Percentiles rank a stretch among this genome's conserved stretches.
phyloP scores from a whole-genome alignment of 192 early-diverging fungal genomes.

The Neocallimastix lanati region DNA sequence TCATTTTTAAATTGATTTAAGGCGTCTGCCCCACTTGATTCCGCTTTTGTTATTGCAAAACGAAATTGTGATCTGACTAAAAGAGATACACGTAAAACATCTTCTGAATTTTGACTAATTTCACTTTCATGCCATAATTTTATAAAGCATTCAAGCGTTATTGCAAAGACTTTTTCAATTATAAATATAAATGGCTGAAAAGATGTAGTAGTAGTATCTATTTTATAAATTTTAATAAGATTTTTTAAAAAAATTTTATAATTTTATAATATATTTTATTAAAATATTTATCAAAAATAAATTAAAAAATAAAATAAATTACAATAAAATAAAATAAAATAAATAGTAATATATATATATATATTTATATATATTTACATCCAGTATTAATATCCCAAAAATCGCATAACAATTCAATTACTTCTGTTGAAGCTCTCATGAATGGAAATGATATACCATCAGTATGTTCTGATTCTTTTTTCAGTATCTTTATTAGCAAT shows the following conservation, averaged over 20 bases:
- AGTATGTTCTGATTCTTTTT: constrained; percentile 14
- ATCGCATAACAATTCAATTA: constrained; percentile 44
- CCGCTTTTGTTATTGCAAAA: constrained; percentile 13
- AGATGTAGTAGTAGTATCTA: constrained; percentile 27
- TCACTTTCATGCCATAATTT: constrained; percentile 48
- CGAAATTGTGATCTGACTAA: constrained; percentile 44
- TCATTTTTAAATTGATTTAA: constrained; percentile 30
- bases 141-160: constrained; percentile 29
- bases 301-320: too few species aligned
- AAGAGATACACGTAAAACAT: constrained; percentile 30
- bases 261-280: too few species aligned
- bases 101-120: constrained; percentile 16
- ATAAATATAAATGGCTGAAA: constrained; percentile 43
- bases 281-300: too few species aligned
- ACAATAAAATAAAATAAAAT: too few species aligned
- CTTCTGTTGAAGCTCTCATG: constrained; percentile 37
- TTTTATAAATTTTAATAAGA: not conserved
- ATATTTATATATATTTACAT: too few species aligned
- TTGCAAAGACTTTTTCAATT: constrained; percentile 34
- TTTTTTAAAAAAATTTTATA: too few species aligned
- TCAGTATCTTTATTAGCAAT: constrained; percentile 23
- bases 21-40: constrained; percentile 1
- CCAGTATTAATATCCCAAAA: constrained; percentile 48
- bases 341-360: too few species aligned
- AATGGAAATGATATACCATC: constrained; percentile 30